Base-by-base conservation (phyloP, 2,329 filamentous ascomycete genomes). In the Phialophora verrucosa region DNA sequence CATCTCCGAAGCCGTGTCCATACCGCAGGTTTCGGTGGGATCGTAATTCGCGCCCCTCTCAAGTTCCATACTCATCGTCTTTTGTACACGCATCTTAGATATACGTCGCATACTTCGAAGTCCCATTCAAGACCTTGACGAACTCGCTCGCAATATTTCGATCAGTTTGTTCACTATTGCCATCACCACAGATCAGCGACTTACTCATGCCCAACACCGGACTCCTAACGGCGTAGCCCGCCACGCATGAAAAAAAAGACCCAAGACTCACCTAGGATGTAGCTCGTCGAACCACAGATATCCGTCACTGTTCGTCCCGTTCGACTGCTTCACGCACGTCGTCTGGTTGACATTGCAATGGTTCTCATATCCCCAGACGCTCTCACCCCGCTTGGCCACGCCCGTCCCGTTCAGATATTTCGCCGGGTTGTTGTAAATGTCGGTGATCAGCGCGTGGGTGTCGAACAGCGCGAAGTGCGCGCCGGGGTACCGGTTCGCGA, bases 401-500 rank as follows among this genome's bases (percentile, higher is more conserved):
- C 83, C 82, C 0, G 83, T 82, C 1, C 87, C 85, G 67, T 86
- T 86, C 17, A 93, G 78, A 72, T 91, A 93, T 11, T 78, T 71
- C 0, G 76, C 73, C 0, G 91, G 90, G 59, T 87, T 78, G 57
- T 83, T 77, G 71, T 88, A 85, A 50, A 93, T 88, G 73, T 72
- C 70, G 20, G 49, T 59, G 3, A 73, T 63, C 42, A 73, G 78
- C 35, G 78, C 80, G 76, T 92, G 85, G 35, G 89, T 85, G 75
- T 94, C 86, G 73, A 91, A 89, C 51, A 91, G 75, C 2, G 87
- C 87, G 64, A 93, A 80, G 1, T 83, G 83, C 1, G 88, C 87
- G 1, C 83, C 87, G 0, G 80, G 78, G 69, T 82, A 86, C 17
- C 79, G 75, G 14, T 78, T 75, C 8, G 74, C 73, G 25, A 85